Evolutionary conservation across 1,284 basidiomycete species (phyloP).

Genomic region (Ceratobasidium sp.): DNA sequence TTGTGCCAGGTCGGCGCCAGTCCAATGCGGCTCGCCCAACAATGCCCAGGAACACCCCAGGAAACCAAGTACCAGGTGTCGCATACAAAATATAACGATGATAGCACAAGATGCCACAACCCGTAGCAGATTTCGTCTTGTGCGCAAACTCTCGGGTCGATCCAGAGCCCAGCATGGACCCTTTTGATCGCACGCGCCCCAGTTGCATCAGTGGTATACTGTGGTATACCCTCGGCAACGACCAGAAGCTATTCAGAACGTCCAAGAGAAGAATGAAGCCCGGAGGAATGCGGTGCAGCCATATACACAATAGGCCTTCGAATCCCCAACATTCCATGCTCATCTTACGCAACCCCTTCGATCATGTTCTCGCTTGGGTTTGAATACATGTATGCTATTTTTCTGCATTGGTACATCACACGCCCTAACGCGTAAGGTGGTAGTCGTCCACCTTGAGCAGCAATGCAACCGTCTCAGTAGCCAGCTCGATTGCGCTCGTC

Average conservation of each 20-base stretch:
- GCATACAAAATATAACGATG: neutral
- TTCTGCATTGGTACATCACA: slow-evolving; percentile 3
- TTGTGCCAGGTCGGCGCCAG: neutral
- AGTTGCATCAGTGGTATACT: too few relatives aligned
- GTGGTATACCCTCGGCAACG: neutral
- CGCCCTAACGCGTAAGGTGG: slow-evolving; percentile 57
- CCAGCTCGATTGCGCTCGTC: slow-evolving; percentile 93
- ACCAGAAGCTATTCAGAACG: neutral
- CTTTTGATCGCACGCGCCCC: neutral
- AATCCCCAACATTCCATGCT: neutral
- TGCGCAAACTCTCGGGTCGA: slow-evolving; percentile 9
- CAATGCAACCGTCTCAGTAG: slow-evolving; percentile 98
- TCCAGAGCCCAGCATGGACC: neutral
- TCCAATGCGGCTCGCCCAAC: neutral
- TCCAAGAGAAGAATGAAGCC: slow-evolving; percentile 1
- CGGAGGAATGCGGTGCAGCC: neutral
- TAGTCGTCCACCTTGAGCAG: slow-evolving; percentile 98
- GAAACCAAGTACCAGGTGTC: neutral
- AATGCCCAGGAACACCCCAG: neutral
- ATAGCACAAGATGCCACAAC: neutral
- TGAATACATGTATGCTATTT: slow-evolving; percentile 29
- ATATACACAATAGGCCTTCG: too few relatives aligned
- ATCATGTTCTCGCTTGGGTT: neutral
- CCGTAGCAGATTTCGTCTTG: neutral
- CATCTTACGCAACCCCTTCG: neutral